Base-by-base conservation (phyloP, 768 basidiomycete species). In the Cystofilobasidium ferigula region DNA sequence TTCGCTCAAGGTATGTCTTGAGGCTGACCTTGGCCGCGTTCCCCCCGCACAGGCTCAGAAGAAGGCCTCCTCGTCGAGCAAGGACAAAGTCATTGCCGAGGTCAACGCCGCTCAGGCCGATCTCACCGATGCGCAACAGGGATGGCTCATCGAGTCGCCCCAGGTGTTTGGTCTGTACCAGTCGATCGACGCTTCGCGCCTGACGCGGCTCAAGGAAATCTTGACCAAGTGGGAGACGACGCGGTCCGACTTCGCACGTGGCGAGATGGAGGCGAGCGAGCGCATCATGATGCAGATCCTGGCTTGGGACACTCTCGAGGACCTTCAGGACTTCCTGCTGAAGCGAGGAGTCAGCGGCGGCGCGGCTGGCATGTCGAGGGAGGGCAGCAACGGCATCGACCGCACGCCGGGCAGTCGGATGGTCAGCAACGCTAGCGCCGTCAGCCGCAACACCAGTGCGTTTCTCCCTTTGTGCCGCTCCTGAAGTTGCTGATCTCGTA, bases 181-280 rank as follows among this genome's bases (percentile, higher is more conserved):
- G 51, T 26, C 67, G 26, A 57, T 74, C 40, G 75, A 76, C 24
- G 71, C 72, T 57, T 70, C 70, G 35, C 69, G 76, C 26, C 61
- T 77, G 53, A 64, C 64, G 16, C 61, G 57, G 18, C 61, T 76
- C 42, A 77, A 77, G 61, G 75, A 77, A 67, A 57, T 74, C 28
- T 61, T 72, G 22, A 73, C 76, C 18, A 69, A 75, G 53, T 77
- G 72, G 71, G 74, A 74, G 28, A 77, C 75, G 13, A 68, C 73
- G 28, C 63, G 69, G 59, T 70, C 70, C 3, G 76, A 77, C 51
- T 70, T 73, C 60, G 72, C 74, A 1, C 62, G 67, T 7, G 68
- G 69, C 53, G 70, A 73, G 57, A 71, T 73, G 36, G 74, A 75
- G 60, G 68, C 72, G 30, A 71, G 72, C 30, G 75, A 77, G 64